A percentile compares a stretch with the other conserved stretches of the same genome.
These are phyloP conservation scores for Hyaloperonospora brassicae DNA, from an alignment of 352 stramenopile species.

Conservation along the genomic window DNA sequence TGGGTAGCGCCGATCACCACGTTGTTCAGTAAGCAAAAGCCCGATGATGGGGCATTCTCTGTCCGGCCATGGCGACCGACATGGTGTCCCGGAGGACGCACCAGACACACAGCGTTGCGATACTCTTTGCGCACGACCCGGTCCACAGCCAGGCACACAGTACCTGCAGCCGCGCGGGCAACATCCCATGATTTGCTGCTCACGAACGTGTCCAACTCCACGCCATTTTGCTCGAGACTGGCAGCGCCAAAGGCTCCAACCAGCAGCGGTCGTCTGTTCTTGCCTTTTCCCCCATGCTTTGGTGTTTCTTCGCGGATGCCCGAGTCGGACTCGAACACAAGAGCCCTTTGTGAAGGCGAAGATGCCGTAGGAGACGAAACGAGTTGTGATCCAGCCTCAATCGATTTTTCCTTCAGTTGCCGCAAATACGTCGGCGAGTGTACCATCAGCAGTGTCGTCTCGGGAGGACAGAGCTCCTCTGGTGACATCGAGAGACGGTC, in stretches of 20 bases:
- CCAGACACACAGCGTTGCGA: slow-evolving; percentile 77
- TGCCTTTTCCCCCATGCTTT: slow-evolving; percentile 25
- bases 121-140: slow-evolving; percentile 72
- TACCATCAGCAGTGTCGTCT: slow-evolving; percentile 74
- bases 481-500: slow-evolving; percentile 57
- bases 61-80: slow-evolving; percentile 60
- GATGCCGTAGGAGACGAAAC: slow-evolving; percentile 29
- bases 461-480: slow-evolving; percentile 60
- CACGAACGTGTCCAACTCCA: slow-evolving; percentile 80
- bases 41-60: slow-evolving; percentile 66
- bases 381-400: slow-evolving; percentile 40
- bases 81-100: slow-evolving; percentile 91
- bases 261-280: slow-evolving; percentile 36
- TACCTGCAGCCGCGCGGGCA: slow-evolving; percentile 66
- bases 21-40: slow-evolving; percentile 99
- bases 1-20: slow-evolving; percentile 97
- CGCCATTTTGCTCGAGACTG: slow-evolving; percentile 50
- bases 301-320: slow-evolving; percentile 42
- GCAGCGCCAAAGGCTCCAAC: slow-evolving; percentile 64
- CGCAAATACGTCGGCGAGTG: slow-evolving; percentile 75
- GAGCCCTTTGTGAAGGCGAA: slow-evolving; percentile 31
- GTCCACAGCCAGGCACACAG: slow-evolving; percentile 74
- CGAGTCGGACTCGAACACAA: slow-evolving; percentile 77
- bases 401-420: slow-evolving; percentile 58
- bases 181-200: slow-evolving; percentile 83